phyloP scores from a whole-genome alignment of 2,329 filamentous ascomycete genomes.

The Colletotrichum kahawae region DNA sequence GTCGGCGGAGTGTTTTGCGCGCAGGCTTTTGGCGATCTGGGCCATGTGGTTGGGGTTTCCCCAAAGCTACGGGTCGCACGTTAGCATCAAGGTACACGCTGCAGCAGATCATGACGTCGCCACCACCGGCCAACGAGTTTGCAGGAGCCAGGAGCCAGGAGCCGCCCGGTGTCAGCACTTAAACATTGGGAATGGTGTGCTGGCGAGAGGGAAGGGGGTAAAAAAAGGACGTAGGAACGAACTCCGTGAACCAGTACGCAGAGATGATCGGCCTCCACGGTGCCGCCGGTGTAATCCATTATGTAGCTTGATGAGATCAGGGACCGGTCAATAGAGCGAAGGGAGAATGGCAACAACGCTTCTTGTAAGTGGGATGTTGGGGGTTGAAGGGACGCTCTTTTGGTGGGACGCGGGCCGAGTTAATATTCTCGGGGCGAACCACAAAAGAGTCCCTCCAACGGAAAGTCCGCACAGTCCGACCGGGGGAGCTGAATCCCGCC shows the following conservation, averaged over 20 bases:
- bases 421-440: slow-evolving; percentile 20
- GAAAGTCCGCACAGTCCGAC: slow-evolving; percentile 16
- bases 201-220: not conserved
- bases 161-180: not conserved
- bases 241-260: slow-evolving; percentile 81
- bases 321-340: slow-evolving; percentile 38
- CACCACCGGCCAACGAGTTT: not conserved
- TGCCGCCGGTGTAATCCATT: slow-evolving; percentile 57
- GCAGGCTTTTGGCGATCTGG: slow-evolving; percentile 69
- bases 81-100: not conserved
- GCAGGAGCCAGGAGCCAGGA: not conserved
- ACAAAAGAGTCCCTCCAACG: slow-evolving; percentile 18
- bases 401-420: slow-evolving; percentile 16
- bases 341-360: slow-evolving; percentile 31
- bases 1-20: slow-evolving; percentile 64
- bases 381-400: not conserved
- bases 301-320: slow-evolving; percentile 35
- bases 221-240: slow-evolving; percentile 37
- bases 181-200: not conserved
- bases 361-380: not conserved
- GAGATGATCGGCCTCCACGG: slow-evolving; percentile 68
- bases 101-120: slow-evolving; percentile 23
- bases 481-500: not conserved
- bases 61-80: slow-evolving; percentile 64
- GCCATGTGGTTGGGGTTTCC: slow-evolving; percentile 78